A percentile compares a stretch with the other conserved stretches of the same genome.
phyloP scores from a whole-genome alignment of 257 asterid genomes.

The Scutellaria minor region DNA sequence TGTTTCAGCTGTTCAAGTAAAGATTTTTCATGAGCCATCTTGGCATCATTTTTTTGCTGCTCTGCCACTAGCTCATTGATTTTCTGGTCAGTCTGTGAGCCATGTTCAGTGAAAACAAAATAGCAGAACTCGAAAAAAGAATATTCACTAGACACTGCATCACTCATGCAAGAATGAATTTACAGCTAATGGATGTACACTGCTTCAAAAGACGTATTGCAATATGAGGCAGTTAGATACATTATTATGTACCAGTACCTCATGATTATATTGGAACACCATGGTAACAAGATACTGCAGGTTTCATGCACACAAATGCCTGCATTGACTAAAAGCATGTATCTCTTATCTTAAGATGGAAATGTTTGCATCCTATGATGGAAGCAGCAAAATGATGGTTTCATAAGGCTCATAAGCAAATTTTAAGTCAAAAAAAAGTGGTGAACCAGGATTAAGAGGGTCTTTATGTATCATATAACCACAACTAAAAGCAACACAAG shows the following conservation, averaged over 20 bases:
- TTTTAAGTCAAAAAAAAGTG: constrained; percentile 16
- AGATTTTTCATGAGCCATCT: constrained; percentile 90
- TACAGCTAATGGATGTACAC: neutral
- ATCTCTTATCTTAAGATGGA: constrained; percentile 6
- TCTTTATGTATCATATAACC: neutral
- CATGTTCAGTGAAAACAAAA: constrained; percentile 66
- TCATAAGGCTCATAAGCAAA: neutral
- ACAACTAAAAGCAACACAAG: constrained; percentile 8
- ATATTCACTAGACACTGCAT: neutral
- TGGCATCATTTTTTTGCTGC: constrained; percentile 97
- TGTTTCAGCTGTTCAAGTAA: constrained; percentile 84
- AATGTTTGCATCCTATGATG: constrained; percentile 23
- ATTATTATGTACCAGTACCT: neutral
- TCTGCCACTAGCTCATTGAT: constrained; percentile 91
- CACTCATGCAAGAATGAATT: constrained; percentile 23
- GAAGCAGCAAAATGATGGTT: constrained; percentile 17
- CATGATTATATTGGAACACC: constrained; percentile 5
- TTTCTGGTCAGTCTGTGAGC: constrained; percentile 86
- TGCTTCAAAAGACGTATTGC: constrained; percentile 15
- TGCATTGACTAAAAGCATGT: constrained; percentile 9
- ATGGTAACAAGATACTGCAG: constrained; percentile 15
- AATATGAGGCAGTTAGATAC: constrained; percentile 2
- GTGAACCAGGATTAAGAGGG: constrained; percentile 16
- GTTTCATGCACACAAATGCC: neutral
- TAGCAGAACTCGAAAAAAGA: constrained; percentile 29